Evolutionary conservation across 2,329 filamentous ascomycete genomes (phyloP), one percentile per base, ranked within the genome.

Genomic region (Colletotrichum lupini): DNA sequence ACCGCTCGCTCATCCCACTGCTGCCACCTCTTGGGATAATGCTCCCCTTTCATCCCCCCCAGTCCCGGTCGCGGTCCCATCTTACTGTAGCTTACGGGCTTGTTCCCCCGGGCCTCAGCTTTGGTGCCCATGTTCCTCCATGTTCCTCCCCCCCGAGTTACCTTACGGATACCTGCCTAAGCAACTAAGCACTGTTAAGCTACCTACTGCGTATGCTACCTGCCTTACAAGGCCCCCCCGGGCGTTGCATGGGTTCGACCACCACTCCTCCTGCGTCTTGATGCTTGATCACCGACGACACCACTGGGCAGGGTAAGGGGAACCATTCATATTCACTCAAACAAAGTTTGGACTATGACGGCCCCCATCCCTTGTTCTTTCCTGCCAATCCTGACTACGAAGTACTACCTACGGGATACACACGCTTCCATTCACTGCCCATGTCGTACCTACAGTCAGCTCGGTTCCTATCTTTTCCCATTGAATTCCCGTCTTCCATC

Each of bases 301-400:
- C 30, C 58, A 24, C 26, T 52, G 30, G 24, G 59, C 28, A 28
- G 32, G 52, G 67, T 35, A 35, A 42, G 37, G 7, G 24, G 46
- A 22, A 55, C 53, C 63, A n/a, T 42, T 37, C 63, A 24, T 42
- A 42, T 32, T 49, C 49, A 65, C 59, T 66, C 49, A 72, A 75
- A 75, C 74, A 75, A 32, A 75, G 74, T 75, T 75, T 68, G 69
- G 65, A 67, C 74, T 75, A 75, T 75, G 74, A 75, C 68, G 68
- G 58, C 37, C 66, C 66, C 67, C 59, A 61, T 68, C 55, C 22
- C 32, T 62, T 46, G 35, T 67, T 57, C 24, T 66, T 52, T 56
- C 53, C 67, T 30, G 26, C 28, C 26, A 57, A 32, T 5, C 42
- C 19, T 49, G 42, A 49, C 42, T n/a, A 42, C 37, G 0, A 32